Evolutionary conservation across 495 filamentous ascomycete species (phyloP), one percentile per base, ranked within the genome.

Genomic region (Aspergillus nanangensis): DNA sequence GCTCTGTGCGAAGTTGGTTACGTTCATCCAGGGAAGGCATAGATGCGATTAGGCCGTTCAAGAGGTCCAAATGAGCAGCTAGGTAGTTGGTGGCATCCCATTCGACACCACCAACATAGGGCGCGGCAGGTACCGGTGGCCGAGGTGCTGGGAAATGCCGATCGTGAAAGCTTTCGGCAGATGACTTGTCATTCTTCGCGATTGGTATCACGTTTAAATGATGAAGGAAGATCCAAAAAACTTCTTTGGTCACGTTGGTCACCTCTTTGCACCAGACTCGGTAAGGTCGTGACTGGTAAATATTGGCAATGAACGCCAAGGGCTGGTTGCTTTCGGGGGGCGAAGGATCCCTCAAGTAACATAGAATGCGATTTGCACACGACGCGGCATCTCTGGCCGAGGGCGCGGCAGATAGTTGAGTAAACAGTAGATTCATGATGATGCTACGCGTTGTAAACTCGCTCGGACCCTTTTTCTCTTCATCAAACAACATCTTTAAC

Each of bases 221-320:
- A 60, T 98, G 93, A 44, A 96, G 74, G 69, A 97, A 98, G 58
- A 98, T 98, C 93, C 93, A 98, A 63, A 98, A 98, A 21, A 97
- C 93, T 62, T 98, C 93, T 65, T 97, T 97, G 25, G 89, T 95
- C 35, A 97, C 90, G 52, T 85, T 88, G 40, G 80, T 81, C 14
- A 92, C 81, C 62, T 98, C 93, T 63, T 89, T 92, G 69, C 83
- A 87, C 93, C 93, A 98, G 10, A 94, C 81, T 9, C 86, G 83
- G 58, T 96, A 98, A 0, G 93, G 93, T 0, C 93, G 80, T 22
- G 88, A 80, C 25, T 86, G 83, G 52, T 87, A 85, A 71, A 97
- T 97, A 29, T 88, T 83, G 18, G 87, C 74, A 24, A 98, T 91
- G 67, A 98, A 97, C 5, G 79, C 79, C 13, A 95, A 70, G 0